A percentile compares a stretch with the other conserved stretches of the same genome.
These are phyloP conservation scores for Penicillium crustosum DNA, from an alignment of 2,329 filamentous ascomycete species.

Conservation along the genomic window DNA sequence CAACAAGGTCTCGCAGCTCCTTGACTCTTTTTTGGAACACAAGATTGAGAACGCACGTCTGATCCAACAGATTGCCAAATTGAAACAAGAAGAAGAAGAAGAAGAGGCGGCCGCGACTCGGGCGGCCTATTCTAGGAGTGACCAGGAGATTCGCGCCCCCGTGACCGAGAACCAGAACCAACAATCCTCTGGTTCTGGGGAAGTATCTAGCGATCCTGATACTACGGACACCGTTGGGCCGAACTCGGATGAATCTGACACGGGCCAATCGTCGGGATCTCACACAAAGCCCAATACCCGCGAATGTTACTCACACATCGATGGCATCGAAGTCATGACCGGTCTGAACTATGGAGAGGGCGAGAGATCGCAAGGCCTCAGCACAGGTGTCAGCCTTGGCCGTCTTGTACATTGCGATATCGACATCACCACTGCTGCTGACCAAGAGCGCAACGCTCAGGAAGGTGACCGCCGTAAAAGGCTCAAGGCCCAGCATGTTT, in stretches of 20 bases:
- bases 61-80: conserved; percentile 76
- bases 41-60: conserved; percentile 94
- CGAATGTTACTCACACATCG: conserved; percentile 75
- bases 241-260: conserved; percentile 34
- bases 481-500: conserved; percentile 90
- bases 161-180: neutral
- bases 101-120: conserved; percentile 70
- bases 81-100: conserved; percentile 83
- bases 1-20: conserved; percentile 76
- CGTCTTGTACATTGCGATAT: conserved; percentile 80
- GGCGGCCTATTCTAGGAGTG: conserved; percentile 51
- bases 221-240: conserved; percentile 31
- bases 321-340: conserved; percentile 91
- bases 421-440: conserved; percentile 78
- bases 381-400: conserved; percentile 78
- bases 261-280: conserved; percentile 66
- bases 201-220: conserved; percentile 17
- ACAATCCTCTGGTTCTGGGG: neutral
- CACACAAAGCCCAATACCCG: conserved; percentile 81
- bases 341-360: conserved; percentile 84
- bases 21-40: conserved; percentile 93
- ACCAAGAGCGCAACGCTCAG: conserved; percentile 56
- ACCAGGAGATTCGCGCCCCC: neutral
- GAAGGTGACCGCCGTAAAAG: conserved; percentile 78
- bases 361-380: conserved; percentile 83